Evolutionary conservation across 129 eudicot genomes (phyloP).

Genomic region (Mikania micrantha): DNA sequence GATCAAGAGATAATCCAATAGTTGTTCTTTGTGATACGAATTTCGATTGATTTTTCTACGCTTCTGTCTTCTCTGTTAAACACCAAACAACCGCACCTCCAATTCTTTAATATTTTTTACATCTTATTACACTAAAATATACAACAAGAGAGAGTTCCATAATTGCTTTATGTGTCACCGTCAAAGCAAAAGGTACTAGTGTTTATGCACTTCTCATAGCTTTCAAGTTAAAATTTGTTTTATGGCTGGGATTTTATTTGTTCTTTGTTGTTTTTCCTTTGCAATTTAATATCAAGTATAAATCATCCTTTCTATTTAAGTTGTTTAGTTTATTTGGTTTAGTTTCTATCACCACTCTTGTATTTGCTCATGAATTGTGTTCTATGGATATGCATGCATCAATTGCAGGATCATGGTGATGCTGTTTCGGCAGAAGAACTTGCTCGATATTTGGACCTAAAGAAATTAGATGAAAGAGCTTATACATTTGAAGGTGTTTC

Average conservation of each 20-base stretch:
- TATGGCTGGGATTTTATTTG: background rate
- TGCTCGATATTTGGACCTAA: constrained; percentile 79
- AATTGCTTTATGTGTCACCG: no score
- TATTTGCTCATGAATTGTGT: background rate
- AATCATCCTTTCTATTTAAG: background rate
- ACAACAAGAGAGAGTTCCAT: no score
- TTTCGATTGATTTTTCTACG: no score
- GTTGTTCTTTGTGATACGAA: no score
- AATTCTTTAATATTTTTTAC: no score
- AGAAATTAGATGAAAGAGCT: constrained; percentile 84
- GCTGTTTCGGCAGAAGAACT: constrained; percentile 84
- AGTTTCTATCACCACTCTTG: background rate
- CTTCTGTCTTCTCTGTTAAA: no score
- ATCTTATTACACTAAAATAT: no score
- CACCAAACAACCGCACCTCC: no score
- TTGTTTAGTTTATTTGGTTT: background rate
- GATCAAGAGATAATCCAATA: no score
- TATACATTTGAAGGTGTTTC: constrained; percentile 91
- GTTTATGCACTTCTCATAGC: no score
- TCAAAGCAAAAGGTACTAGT: no score
- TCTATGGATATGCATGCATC: background rate
- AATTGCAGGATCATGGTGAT: constrained; percentile 72
- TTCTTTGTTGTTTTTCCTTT: background rate
- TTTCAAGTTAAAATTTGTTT: no score
- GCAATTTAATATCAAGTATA: background rate